Evolutionary conservation across 108 stramenopile species (phyloP).

Genomic region (Cyclotella baltica): DNA sequence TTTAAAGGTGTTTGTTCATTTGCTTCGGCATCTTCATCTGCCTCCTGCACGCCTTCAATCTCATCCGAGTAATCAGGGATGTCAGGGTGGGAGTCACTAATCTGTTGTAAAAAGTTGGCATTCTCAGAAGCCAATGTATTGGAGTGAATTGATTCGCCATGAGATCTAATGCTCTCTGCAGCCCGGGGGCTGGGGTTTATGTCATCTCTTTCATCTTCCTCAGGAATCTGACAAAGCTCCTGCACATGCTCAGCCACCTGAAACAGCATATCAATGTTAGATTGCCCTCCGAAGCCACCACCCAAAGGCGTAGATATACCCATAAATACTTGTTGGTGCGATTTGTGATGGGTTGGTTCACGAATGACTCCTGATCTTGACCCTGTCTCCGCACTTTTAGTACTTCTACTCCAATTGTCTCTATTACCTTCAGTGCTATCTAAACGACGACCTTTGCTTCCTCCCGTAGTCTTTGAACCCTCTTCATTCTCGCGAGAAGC

Average conservation of each 20-base stretch:
- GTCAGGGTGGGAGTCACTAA: constrained; percentile 12
- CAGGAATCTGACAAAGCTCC: constrained; percentile 49
- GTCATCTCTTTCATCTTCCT: constrained; percentile 38
- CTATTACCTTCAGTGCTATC: background rate
- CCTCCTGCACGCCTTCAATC: constrained; percentile 3
- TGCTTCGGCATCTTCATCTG: constrained; percentile 7
- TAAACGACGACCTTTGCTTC: background rate
- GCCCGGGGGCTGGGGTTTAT: background rate
- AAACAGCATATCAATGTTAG: constrained; percentile 41
- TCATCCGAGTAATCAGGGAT: constrained; percentile 32
- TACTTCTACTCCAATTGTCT: constrained; percentile 24
- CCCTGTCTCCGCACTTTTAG: constrained; percentile 15
- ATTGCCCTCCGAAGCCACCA: constrained; percentile 17
- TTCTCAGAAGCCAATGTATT: constrained; percentile 29
- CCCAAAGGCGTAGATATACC: constrained; percentile 34
- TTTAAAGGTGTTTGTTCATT: constrained; percentile 52
- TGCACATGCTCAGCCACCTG: constrained; percentile 44
- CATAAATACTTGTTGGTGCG: constrained; percentile 21
- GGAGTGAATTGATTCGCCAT: background rate
- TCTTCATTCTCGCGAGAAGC: constrained; percentile 33
- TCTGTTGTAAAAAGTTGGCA: constrained; percentile 37
- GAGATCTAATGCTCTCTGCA: background rate
- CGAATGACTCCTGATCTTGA: background rate
- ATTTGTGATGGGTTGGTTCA: background rate
- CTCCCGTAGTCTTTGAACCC: constrained; percentile 7